These are phyloP conservation scores for Alnus glutinosa DNA, from an alignment of 306 rosid genomes.

Conservation along the genomic window DNA sequence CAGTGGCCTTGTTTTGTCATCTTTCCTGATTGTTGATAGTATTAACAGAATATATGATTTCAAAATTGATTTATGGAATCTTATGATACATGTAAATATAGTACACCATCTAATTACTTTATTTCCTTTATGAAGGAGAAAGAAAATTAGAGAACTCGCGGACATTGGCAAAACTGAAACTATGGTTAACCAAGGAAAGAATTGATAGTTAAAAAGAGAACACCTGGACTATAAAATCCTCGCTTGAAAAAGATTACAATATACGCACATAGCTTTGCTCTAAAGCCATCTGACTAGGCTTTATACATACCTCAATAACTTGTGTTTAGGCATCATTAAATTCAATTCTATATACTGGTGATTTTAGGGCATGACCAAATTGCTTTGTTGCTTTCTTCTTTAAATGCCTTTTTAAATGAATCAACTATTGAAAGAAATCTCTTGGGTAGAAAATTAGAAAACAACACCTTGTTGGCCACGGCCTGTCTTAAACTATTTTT, in stretches of 20 bases:
- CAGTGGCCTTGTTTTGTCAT: background rate
- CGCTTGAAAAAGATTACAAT: background rate
- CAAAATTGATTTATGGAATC: background rate
- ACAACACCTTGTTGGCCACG: background rate
- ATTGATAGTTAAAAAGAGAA: background rate
- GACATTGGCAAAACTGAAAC: background rate
- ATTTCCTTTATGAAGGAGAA: background rate
- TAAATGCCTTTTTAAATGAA: conserved; percentile 4
- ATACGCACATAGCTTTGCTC: background rate
- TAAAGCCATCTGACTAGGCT: background rate
- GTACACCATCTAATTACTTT: background rate
- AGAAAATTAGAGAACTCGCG: background rate
- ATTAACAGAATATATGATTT: background rate
- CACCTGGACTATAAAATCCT: background rate
- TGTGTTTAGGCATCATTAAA: background rate
- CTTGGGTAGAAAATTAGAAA: conserved; percentile 5
- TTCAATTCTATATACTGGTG: background rate
- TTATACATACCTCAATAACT: background rate
- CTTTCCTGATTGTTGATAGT: background rate
- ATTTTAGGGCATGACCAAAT: background rate
- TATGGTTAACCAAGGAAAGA: background rate
- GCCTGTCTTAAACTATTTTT: background rate
- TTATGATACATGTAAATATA: background rate
- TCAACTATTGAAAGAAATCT: background rate
- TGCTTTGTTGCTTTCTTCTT: conserved; percentile 13